Evolutionary conservation across 768 basidiomycete genomes (phyloP).

Genomic region (Boletus rufocinnamomeus): DNA sequence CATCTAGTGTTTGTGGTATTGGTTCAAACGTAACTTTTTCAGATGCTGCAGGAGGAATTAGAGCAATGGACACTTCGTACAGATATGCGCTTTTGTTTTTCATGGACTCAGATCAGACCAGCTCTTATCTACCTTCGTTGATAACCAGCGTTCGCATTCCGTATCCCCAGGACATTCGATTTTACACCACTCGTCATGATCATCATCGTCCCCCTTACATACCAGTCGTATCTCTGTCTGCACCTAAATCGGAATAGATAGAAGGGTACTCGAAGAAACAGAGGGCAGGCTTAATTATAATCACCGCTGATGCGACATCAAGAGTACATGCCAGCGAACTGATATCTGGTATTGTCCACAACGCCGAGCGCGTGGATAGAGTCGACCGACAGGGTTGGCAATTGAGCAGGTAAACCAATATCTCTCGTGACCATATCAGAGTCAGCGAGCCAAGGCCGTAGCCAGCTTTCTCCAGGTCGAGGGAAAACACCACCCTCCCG

Average conservation of each 20-base stretch:
- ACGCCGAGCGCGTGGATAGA: conserved; percentile 16
- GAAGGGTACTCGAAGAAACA: conserved; percentile 23
- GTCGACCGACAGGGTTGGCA: conserved; percentile 24
- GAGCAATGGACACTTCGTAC: conserved; percentile 15
- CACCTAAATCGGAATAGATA: conserved; percentile 26
- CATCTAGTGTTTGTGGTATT: conserved; percentile 75
- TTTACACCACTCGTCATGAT: conserved; percentile 24
- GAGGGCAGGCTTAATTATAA: conserved; percentile 18
- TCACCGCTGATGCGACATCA: conserved; percentile 26
- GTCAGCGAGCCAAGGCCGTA: conserved; percentile 27
- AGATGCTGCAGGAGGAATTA: conserved; percentile 76
- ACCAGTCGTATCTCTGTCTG: conserved; percentile 27
- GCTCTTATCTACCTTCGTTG: conserved; percentile 37
- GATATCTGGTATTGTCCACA: conserved; percentile 28
- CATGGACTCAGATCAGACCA: conserved; percentile 27
- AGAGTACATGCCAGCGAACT: conserved; percentile 62
- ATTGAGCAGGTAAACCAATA: conserved; percentile 6
- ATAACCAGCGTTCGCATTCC: conserved; percentile 22
- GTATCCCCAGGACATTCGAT: conserved; percentile 28
- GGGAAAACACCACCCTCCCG: conserved; percentile 8
- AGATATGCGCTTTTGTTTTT: conserved; percentile 21
- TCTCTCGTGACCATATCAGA: conserved; percentile 22
- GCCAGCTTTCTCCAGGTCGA: conserved; percentile 17
- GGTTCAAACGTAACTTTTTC: conserved; percentile 82
- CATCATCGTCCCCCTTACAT: conserved; percentile 15